Percentiles rank a stretch among this genome's conserved stretches.
Conservation (phyloP, 2,329 filamentous ascomycete species). For the Parascedosporium putredinis region DNA sequence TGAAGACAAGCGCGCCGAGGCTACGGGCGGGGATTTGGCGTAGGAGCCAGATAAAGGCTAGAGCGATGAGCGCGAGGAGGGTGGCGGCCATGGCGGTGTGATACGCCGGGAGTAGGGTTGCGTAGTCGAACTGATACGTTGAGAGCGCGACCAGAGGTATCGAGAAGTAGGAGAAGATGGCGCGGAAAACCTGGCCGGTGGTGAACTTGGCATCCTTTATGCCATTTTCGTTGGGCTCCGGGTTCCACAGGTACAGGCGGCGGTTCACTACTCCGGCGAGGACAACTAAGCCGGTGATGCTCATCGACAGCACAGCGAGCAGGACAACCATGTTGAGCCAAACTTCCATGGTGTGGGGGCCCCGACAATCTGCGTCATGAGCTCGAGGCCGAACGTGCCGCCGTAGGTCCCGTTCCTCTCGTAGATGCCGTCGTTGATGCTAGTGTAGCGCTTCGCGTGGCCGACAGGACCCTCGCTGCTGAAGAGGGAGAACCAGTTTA, state of each 20-base stretch:
- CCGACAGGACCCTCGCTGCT: slow-evolving; percentile 30
- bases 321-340: slow-evolving; percentile 60
- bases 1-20: slow-evolving; percentile 25
- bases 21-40: slow-evolving; percentile 15
- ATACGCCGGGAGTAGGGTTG: slow-evolving; percentile 13
- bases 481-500: slow-evolving; percentile 58
- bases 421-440: slow-evolving; percentile 48
- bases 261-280: neutral
- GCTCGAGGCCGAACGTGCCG: slow-evolving; percentile 45
- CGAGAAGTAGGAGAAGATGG: slow-evolving; percentile 68
- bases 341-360: slow-evolving; percentile 51
- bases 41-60: slow-evolving; percentile 20
- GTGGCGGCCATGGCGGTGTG: slow-evolving; percentile 22
- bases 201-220: slow-evolving; percentile 10
- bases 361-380: slow-evolving; percentile 58
- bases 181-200: slow-evolving; percentile 44
- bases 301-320: neutral
- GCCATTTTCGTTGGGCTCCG: slow-evolving; percentile 32
- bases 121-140: slow-evolving; percentile 53
- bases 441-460: slow-evolving; percentile 15
- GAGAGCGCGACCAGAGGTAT: slow-evolving; percentile 62
- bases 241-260: slow-evolving; percentile 13
- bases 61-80: slow-evolving; percentile 15
- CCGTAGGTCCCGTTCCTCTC: slow-evolving; percentile 53
- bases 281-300: neutral